A percentile compares a stretch with the other conserved stretches of the same genome.
Evolutionary conservation across 1,284 basidiomycete genomes (phyloP).

Genomic region (Schizophyllum commune): DNA sequence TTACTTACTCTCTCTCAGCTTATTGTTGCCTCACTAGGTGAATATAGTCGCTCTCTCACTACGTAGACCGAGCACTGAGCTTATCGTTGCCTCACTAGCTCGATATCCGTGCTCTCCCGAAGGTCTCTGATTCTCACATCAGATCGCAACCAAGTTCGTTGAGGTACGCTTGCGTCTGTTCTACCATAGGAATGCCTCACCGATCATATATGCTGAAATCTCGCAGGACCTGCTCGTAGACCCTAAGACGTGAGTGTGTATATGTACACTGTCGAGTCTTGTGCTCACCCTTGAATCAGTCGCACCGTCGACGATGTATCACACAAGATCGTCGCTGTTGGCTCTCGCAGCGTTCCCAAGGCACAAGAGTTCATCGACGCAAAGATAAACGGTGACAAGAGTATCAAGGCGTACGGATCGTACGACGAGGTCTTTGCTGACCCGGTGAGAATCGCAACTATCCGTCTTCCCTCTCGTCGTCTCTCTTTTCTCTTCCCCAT

Average conservation of each 20-base stretch:
- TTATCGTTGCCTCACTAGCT: too few relatives aligned
- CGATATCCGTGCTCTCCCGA: too few relatives aligned
- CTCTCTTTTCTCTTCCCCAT: not conserved
- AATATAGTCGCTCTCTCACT: too few relatives aligned
- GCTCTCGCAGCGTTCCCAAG: conserved; percentile 64
- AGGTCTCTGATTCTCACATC: too few relatives aligned
- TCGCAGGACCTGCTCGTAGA: conserved; percentile 39
- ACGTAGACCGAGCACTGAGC: too few relatives aligned
- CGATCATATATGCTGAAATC: not conserved
- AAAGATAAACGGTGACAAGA: conserved; percentile 37
- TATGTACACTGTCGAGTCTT: not conserved
- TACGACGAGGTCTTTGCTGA: conserved; percentile 77
- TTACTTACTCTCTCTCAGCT: too few relatives aligned
- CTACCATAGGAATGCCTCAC: not conserved
- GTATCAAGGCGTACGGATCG: conserved; percentile 64
- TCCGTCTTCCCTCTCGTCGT: not conserved
- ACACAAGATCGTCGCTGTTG: conserved; percentile 75
- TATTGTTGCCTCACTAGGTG: too few relatives aligned
- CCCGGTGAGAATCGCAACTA: conserved; percentile 31
- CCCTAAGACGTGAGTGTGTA: conserved; percentile 35
- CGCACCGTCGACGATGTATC: conserved; percentile 66
- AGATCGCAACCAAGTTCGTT: conserved; percentile 29
- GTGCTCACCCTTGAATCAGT: conserved; percentile 27
- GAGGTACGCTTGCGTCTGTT: conserved; percentile 23
- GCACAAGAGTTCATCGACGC: conserved; percentile 67